phyloP scores from a whole-genome alignment of 2,329 filamentous ascomycete species.

The Chaetomiaceae sp. region DNA sequence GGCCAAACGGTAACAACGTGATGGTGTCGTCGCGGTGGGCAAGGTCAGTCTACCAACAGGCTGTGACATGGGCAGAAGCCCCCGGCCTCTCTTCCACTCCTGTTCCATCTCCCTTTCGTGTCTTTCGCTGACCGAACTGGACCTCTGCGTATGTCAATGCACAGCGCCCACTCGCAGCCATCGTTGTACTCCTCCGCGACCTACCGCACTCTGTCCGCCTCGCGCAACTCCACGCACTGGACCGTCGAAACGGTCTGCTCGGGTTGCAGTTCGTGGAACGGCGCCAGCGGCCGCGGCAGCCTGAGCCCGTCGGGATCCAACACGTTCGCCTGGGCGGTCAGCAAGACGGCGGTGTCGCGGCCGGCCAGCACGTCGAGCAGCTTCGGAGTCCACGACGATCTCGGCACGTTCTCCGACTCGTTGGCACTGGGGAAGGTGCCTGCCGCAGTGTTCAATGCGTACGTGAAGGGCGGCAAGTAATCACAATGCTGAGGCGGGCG shows the following conservation, averaged over 20 bases:
- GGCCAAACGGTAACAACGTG: conserved; percentile 32
- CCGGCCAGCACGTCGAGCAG: conserved; percentile 12
- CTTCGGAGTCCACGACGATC: conserved; percentile 17
- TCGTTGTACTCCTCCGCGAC: conserved; percentile 18
- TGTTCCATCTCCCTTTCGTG: too few species aligned
- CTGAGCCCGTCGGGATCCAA: conserved; percentile 11
- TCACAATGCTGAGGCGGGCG: neutral
- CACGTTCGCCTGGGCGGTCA: conserved; percentile 20
- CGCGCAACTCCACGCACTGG: conserved; percentile 23
- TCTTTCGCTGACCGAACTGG: too few species aligned
- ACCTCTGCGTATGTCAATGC: neutral
- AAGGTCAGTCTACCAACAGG: conserved; percentile 24
- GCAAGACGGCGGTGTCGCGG: conserved; percentile 14
- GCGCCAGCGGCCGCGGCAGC: conserved; percentile 10
- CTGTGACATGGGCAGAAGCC: neutral
- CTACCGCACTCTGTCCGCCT: conserved; percentile 20
- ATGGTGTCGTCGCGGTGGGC: conserved; percentile 34
- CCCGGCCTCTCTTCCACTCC: neutral
- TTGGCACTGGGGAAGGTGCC: conserved; percentile 14
- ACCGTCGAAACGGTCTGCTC: conserved; percentile 20
- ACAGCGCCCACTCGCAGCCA: conserved; percentile 16
- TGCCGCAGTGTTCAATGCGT: conserved; percentile 12
- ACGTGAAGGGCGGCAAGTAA: conserved; percentile 7
- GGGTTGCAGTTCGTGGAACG: conserved; percentile 21
- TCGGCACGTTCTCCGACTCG: conserved; percentile 16